Percentiles rank a stretch among this genome's conserved stretches.
Conservation (phyloP, 148 eudicot genomes). For the Hydrangea macrophylla region DNA sequence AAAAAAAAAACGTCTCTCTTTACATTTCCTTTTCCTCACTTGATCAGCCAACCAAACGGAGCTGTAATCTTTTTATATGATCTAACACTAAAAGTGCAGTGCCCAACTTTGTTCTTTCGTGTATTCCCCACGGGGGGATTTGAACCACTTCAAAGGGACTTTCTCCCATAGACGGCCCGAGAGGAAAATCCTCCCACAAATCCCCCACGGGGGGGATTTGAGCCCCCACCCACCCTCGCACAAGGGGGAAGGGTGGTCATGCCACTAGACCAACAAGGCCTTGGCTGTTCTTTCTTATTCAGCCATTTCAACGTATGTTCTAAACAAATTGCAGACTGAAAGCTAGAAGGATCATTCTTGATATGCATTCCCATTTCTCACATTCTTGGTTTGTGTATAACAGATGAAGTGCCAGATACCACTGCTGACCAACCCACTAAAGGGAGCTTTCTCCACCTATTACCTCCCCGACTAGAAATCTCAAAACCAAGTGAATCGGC, state of each 20-base stretch:
- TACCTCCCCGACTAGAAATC: conserved; percentile 62
- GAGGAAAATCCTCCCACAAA: too few species aligned
- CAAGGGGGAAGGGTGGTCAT: too few species aligned
- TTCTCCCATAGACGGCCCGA: too few species aligned
- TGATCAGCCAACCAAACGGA: too few species aligned
- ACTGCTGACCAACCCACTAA: conserved; percentile 48
- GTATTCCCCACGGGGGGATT: too few species aligned
- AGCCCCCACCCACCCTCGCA: too few species aligned
- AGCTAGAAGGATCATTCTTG: neutral
- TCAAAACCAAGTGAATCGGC: conserved; percentile 35
- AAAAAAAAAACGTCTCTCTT: too few species aligned
- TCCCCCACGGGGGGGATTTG: too few species aligned
- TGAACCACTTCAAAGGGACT: too few species aligned
- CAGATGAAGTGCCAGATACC: conserved; percentile 64
- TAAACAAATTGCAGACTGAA: neutral
- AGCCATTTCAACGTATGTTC: neutral
- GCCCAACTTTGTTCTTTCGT: neutral
- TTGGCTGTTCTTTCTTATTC: neutral
- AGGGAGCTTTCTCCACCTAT: conserved; percentile 75
- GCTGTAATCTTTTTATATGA: neutral
- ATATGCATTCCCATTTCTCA: conserved; percentile 1
- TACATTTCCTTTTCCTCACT: too few species aligned
- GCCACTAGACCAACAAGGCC: too few species aligned
- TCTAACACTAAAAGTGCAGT: neutral
- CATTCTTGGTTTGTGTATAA: neutral